Evolutionary conservation across 2,329 filamentous ascomycete species (phyloP), one percentile per base, ranked within the genome.

Genomic region (Dendrostoma leiphaemia): DNA sequence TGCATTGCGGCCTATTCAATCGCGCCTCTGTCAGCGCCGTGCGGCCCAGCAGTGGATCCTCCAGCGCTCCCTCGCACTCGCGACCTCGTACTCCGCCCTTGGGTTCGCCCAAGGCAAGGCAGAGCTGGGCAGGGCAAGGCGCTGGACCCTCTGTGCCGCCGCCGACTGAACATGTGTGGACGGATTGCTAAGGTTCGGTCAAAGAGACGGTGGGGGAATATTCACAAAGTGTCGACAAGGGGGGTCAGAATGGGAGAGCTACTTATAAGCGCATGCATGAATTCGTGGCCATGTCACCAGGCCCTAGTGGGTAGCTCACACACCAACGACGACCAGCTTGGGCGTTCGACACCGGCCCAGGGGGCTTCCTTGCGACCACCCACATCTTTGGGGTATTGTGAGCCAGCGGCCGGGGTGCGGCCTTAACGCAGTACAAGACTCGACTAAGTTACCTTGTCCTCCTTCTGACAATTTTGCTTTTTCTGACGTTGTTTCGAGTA

Each of bases 201-300:
- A 10, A 45, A 17, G 44, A 38, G 37, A 45, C 38, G 31, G 49
- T 38, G 35, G 43, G 48, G 43, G 23, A 48, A 34, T 41, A 43
- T 38, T 41, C 53, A 44, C 31, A 17, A 43, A 46, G 50, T 48
- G 29, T 47, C 29, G 47, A 56, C 49, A 34, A 53, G 49, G 45
- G 23, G 50, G 45, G 45, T 46, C 23, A 35, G 47, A 23, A 38
- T 28, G 23, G 43, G 47, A 32, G 44, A 28, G 44, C 34, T 53
- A 53, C 23, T 28, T 40, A n/a, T 64, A 64, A 67, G 62, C 64
- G 68, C 65, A 74, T 76, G 74, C 74, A 77, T 69, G 72, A 68
- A 69, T 73, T 73, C 71, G 73, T 75, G 71, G 71, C 68, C 65
- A 67, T 70, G 67, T 63, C 66, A 67, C 67, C 60, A 65, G 63